Percentiles rank a stretch among this genome's conserved stretches.
These are phyloP conservation scores for Candida insectalens DNA, from an alignment of 805 yeast species.

Conservation along the genomic window DNA sequence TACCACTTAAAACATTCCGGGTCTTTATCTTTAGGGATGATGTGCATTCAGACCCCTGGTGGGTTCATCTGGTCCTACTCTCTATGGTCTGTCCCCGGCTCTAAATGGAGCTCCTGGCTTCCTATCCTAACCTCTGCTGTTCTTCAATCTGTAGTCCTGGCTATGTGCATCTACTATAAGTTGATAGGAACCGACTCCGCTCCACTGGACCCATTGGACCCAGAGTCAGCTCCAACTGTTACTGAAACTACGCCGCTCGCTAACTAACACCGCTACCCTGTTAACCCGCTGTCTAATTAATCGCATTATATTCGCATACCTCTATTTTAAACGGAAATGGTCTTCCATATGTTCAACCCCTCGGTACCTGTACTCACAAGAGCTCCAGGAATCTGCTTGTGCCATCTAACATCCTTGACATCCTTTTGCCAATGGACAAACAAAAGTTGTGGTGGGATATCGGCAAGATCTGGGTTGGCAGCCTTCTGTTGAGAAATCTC, in stretches of 20 bases:
- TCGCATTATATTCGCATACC: too few relatives aligned
- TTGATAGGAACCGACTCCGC: too few relatives aligned
- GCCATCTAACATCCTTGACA: conserved; percentile 98
- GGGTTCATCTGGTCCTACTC: conserved; percentile 76
- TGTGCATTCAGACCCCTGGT: conserved; percentile 85
- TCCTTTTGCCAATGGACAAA: conserved; percentile 98
- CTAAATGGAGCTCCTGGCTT: conserved; percentile 82
- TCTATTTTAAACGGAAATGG: conserved; percentile 87
- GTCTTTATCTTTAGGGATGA: conserved; percentile 67
- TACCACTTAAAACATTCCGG: conserved; percentile 66
- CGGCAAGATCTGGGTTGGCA: conserved; percentile 71
- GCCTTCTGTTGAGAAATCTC: conserved; percentile 81
- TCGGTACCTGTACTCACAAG: conserved; percentile 92
- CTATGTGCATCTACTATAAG: conserved; percentile 50
- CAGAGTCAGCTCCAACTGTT: not conserved
- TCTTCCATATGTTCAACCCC: conserved; percentile 92
- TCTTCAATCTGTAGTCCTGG: conserved; percentile 51
- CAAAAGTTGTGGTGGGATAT: conserved; percentile 89
- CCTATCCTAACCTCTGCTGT: conserved; percentile 67
- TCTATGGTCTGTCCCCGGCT: conserved; percentile 59
- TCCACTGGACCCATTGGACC: too few relatives aligned
- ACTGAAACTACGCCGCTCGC: too few relatives aligned
- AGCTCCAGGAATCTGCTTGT: conserved; percentile 92
- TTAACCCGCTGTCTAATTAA: too few relatives aligned
- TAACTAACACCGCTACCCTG: too few relatives aligned